Conservation (phyloP, 306 rosid species). For the Fagus sylvatica region DNA sequence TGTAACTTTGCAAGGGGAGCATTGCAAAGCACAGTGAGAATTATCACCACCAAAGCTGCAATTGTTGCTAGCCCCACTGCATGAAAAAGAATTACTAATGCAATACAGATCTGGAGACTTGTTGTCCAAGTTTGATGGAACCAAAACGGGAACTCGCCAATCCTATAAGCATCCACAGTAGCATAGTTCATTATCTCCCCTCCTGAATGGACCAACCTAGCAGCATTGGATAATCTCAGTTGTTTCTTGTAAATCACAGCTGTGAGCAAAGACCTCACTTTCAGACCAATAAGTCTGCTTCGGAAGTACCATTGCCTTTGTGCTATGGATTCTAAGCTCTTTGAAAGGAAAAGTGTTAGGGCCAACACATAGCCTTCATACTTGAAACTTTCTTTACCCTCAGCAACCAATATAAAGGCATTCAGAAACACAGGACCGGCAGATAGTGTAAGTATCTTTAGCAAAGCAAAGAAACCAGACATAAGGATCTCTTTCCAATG, state of each 20-base stretch:
- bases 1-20: constrained; percentile 85
- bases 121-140: constrained; percentile 98
- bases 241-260: constrained; percentile 81
- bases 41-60: constrained; percentile 73
- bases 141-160: constrained; percentile 91
- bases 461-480: constrained; percentile 78
- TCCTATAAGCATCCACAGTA: constrained; percentile 84
- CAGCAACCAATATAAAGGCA: constrained; percentile 77
- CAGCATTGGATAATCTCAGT: constrained; percentile 63
- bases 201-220: constrained; percentile 62
- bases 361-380: constrained; percentile 74
- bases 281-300: constrained; percentile 66
- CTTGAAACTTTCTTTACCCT: constrained; percentile 70
- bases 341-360: constrained; percentile 53
- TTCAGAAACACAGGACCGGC: constrained; percentile 82
- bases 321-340: constrained; percentile 65
- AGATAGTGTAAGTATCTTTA: constrained; percentile 64
- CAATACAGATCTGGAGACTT: constrained; percentile 66
- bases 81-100: constrained; percentile 55
- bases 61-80: constrained; percentile 85
- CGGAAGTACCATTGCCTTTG: constrained; percentile 93
- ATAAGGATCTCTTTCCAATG: constrained; percentile 64
- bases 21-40: constrained; percentile 73
- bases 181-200: constrained; percentile 91
- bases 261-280: constrained; percentile 67